phyloP scores from a whole-genome alignment of 495 filamentous ascomycete species.

The Aspergillus avenaceus region DNA sequence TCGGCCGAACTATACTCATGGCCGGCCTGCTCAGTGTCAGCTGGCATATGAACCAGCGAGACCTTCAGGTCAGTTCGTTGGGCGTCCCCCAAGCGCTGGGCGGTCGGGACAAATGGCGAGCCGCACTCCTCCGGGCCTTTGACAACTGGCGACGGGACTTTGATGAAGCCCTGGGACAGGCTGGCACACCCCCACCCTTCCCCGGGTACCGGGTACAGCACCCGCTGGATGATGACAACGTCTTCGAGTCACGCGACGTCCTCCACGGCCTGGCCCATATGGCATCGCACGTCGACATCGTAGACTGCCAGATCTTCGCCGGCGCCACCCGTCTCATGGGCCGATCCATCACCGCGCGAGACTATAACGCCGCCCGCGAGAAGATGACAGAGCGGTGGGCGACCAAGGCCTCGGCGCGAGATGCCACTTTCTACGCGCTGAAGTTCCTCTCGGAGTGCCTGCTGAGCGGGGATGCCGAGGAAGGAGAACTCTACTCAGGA shows the following conservation, averaged over 20 bases:
- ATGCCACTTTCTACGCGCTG: conserved; percentile 90
- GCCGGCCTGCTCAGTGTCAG: conserved; percentile 87
- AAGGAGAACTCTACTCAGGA: conserved; percentile 59
- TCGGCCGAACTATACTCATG: conserved; percentile 95
- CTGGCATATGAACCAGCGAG: conserved; percentile 97
- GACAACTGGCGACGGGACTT: conserved; percentile 95
- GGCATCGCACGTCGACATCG: conserved; percentile 96
- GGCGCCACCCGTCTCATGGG: conserved; percentile 80
- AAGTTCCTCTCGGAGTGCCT: conserved; percentile 82
- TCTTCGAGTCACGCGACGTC: conserved; percentile 82
- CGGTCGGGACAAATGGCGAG: conserved; percentile 89
- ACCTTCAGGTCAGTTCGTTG: conserved; percentile 88
- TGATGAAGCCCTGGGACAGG: conserved; percentile 69
- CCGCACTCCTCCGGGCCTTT: conserved; percentile 80
- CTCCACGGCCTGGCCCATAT: conserved; percentile 94
- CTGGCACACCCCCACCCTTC: conserved; percentile 32
- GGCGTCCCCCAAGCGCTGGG: conserved; percentile 76
- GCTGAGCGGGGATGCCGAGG: conserved; percentile 42
- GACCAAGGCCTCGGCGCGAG: conserved; percentile 82
- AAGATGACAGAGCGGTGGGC: conserved; percentile 91
- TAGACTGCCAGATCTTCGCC: conserved; percentile 96
- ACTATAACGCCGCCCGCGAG: conserved; percentile 73
- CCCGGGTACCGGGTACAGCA: conserved; percentile 39
- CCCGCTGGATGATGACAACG: conserved; percentile 62
- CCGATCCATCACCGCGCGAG: conserved; percentile 74